Conservation (phyloP, 2,329 filamentous ascomycete genomes). For the Paraconiothyrium brasiliense region DNA sequence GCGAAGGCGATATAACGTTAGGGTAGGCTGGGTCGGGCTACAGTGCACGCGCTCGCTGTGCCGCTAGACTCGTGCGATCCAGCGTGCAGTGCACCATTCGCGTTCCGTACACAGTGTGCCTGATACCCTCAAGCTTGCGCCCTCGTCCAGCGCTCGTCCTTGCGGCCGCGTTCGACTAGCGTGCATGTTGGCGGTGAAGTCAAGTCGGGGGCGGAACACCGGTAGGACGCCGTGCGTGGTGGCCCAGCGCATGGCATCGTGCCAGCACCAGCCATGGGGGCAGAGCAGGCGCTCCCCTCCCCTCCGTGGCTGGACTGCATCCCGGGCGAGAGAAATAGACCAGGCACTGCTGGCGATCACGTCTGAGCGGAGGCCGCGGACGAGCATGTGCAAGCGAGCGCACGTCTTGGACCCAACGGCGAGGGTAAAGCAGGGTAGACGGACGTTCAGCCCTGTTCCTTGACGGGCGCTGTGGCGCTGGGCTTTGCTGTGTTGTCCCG, state of each 20-base stretch:
- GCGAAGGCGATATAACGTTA: too few relatives aligned
- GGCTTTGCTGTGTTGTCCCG: background rate
- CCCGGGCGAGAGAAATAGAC: too few relatives aligned
- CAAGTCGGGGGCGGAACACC: background rate
- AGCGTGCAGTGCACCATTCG: too few relatives aligned
- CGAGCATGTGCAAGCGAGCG: background rate
- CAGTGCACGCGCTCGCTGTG: too few relatives aligned
- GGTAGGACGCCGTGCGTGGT: too few relatives aligned
- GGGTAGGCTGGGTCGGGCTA: too few relatives aligned
- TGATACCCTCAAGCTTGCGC: too few relatives aligned
- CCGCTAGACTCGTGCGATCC: too few relatives aligned
- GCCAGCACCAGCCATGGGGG: background rate
- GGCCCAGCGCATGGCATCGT: too few relatives aligned
- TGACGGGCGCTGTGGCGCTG: background rate
- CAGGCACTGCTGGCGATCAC: conserved; percentile 7
- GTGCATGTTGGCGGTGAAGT: conserved; percentile 1
- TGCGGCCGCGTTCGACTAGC: background rate
- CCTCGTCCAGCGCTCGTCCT: background rate
- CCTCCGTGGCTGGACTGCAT: background rate
- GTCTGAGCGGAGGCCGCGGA: background rate
- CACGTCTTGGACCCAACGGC: background rate
- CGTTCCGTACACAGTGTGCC: too few relatives aligned
- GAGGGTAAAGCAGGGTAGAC: conserved; percentile 3
- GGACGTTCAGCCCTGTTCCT: background rate
- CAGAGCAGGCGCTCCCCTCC: background rate